Evolutionary conservation across 2,329 filamentous ascomycete species (phyloP).

Genomic region (Septoria petroselini): DNA sequence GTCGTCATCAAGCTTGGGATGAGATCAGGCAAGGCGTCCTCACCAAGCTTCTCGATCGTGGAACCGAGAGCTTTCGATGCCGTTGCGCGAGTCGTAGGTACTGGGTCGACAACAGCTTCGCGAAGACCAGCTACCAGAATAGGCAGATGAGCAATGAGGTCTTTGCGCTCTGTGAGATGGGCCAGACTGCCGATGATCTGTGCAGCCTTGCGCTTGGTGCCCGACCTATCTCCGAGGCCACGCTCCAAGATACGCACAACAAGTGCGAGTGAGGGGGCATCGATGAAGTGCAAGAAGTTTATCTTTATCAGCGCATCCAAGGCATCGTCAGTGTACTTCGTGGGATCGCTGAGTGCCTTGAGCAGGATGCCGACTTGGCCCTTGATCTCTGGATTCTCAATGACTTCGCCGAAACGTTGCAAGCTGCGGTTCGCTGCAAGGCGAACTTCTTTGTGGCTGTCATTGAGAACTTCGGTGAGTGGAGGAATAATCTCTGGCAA

Average conservation of each 20-base stretch:
- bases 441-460: constrained; percentile 96
- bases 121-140: constrained; percentile 89
- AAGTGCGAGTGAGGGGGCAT: constrained; percentile 89
- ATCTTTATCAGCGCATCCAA: constrained; percentile 94
- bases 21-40: constrained; percentile 92
- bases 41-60: constrained; percentile 95
- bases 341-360: constrained; percentile 95
- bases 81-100: constrained; percentile 92
- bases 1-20: constrained; percentile 97
- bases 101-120: constrained; percentile 85
- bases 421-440: constrained; percentile 89
- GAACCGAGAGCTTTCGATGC: constrained; percentile 94
- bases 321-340: constrained; percentile 93
- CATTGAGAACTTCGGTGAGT: constrained; percentile 87
- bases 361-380: constrained; percentile 84
- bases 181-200: constrained; percentile 98
- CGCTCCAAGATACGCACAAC: constrained; percentile 94
- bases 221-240: constrained; percentile 83
- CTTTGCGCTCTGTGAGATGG: constrained; percentile 93
- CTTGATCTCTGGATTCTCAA: constrained; percentile 96
- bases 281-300: constrained; percentile 97
- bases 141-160: constrained; percentile 84
- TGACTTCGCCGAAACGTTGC: constrained; percentile 97
- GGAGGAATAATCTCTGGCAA: constrained; percentile 96
- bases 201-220: constrained; percentile 91